phyloP scores from a whole-genome alignment of 2,329 filamentous ascomycete genomes.

The Fusarium proliferatum region DNA sequence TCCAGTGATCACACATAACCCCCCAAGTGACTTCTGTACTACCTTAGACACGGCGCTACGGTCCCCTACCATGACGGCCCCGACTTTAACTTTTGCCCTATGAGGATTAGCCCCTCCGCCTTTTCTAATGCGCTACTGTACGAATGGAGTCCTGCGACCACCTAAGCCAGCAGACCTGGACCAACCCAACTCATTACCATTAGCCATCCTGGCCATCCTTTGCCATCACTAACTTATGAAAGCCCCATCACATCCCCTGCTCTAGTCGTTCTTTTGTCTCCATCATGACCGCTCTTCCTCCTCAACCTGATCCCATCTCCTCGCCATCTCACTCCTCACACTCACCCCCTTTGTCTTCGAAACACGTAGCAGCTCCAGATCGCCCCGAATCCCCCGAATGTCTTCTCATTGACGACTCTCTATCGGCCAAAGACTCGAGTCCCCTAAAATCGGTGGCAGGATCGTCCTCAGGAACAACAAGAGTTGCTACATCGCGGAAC shows the following conservation, averaged over 20 bases:
- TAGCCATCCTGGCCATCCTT: slow-evolving; percentile 4
- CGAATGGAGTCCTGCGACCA: slow-evolving; percentile 32
- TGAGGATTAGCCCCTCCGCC: slow-evolving; percentile 34
- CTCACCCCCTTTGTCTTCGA: slow-evolving; percentile 19
- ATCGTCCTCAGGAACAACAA: slow-evolving; percentile 18
- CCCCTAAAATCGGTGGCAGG: slow-evolving; percentile 6
- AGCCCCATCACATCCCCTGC: slow-evolving; percentile 37
- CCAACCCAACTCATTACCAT: slow-evolving; percentile 26
- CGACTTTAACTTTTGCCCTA: slow-evolving; percentile 26
- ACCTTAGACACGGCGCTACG: slow-evolving; percentile 22
- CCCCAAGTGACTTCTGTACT: slow-evolving; percentile 6
- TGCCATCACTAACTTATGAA: slow-evolving; percentile 41
- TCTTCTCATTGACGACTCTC: slow-evolving; percentile 21
- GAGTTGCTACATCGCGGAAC: slow-evolving; percentile 10
- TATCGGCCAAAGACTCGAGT: slow-evolving; percentile 8
- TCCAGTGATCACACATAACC: slow-evolving; percentile 20
- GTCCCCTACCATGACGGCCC: slow-evolving; percentile 30
- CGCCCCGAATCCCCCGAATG: slow-evolving; percentile 17
- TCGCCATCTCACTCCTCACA: slow-evolving; percentile 21
- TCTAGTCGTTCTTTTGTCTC: slow-evolving; percentile 35
- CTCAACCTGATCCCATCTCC: slow-evolving; percentile 29
- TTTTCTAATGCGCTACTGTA: slow-evolving; percentile 36
- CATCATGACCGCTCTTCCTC: slow-evolving; percentile 41
- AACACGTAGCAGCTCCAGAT: slow-evolving; percentile 15
- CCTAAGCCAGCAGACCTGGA: slow-evolving; percentile 24